These are phyloP conservation scores for Trametes cinnabarina DNA, from an alignment of 768 basidiomycete genomes.

Conservation along the genomic window DNA sequence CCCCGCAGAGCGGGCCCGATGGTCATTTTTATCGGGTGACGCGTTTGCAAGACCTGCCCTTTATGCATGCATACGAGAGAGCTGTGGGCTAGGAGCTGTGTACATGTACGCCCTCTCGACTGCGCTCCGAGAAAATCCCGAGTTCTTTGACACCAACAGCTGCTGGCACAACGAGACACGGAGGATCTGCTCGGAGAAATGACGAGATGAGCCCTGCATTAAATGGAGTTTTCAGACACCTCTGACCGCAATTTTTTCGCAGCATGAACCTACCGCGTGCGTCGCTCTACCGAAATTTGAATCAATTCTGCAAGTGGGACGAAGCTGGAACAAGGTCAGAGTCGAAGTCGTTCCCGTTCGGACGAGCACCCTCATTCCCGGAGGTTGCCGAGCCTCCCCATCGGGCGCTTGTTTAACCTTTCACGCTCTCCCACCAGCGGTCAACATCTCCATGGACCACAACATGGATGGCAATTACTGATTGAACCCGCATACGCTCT, in stretches of 20 bases:
- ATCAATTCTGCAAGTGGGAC: too few species aligned
- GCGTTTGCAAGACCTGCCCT: background rate
- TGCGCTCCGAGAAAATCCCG: constrained; percentile 18
- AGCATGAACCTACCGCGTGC: background rate
- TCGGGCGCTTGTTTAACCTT: background rate
- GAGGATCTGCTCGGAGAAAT: constrained; percentile 9
- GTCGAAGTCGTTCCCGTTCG: constrained; percentile 1
- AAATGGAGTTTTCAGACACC: too few species aligned
- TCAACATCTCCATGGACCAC: background rate
- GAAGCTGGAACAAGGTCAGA: background rate
- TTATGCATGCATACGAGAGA: constrained; percentile 8
- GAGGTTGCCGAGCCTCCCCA: background rate
- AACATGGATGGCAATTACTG: too few species aligned
- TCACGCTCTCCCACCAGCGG: background rate
- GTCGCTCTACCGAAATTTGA: too few species aligned
- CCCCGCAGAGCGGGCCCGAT: background rate
- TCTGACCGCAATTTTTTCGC: too few species aligned
- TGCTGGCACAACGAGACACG: background rate
- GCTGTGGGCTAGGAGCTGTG: background rate
- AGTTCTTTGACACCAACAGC: background rate
- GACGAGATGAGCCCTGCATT: background rate
- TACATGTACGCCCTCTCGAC: background rate
- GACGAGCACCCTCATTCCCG: background rate
- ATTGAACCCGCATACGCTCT: too few species aligned
- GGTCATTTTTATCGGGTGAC: background rate